A percentile compares a stretch with the other conserved stretches of the same genome.
Evolutionary conservation across 345 rosid species (phyloP).

Genomic region (Cardamine chenopodiifolia): DNA sequence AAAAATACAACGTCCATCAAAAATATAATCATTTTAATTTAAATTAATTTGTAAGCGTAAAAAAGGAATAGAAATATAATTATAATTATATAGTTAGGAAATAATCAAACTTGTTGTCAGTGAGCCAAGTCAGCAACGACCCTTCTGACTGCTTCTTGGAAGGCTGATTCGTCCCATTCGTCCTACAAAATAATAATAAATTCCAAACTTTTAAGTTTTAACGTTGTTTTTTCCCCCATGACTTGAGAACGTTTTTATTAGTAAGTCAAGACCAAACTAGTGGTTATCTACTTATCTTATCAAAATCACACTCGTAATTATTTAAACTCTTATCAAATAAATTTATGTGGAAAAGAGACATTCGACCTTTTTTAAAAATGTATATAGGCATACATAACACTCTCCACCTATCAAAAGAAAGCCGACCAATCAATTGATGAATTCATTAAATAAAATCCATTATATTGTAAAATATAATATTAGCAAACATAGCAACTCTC

Average conservation of each 20-base stretch:
- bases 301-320: neutral
- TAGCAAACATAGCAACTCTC: neutral
- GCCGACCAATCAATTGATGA: constrained; percentile 5
- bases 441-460: neutral
- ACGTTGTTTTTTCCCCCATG: constrained; percentile 8
- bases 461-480: neutral
- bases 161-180: constrained; percentile 82
- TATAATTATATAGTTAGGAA: constrained; percentile 29
- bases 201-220: neutral
- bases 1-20: constrained; percentile 12
- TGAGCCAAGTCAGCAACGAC: constrained; percentile 67
- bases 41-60: neutral
- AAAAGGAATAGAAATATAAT: neutral
- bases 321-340: neutral
- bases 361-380: neutral
- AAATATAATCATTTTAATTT: neutral
- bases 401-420: constrained; percentile 1
- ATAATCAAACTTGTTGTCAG: constrained; percentile 44
- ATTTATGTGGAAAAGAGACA: constrained; percentile 1
- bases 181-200: constrained; percentile 47
- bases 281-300: constrained; percentile 31
- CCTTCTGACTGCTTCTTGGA: constrained; percentile 82
- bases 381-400: constrained; percentile 1
- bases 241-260: neutral
- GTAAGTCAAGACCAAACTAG: constrained; percentile 26